Evolutionary conservation across 2,329 filamentous ascomycete genomes (phyloP), one percentile per base, ranked within the genome.

Genomic region (Coniella vitis): DNA sequence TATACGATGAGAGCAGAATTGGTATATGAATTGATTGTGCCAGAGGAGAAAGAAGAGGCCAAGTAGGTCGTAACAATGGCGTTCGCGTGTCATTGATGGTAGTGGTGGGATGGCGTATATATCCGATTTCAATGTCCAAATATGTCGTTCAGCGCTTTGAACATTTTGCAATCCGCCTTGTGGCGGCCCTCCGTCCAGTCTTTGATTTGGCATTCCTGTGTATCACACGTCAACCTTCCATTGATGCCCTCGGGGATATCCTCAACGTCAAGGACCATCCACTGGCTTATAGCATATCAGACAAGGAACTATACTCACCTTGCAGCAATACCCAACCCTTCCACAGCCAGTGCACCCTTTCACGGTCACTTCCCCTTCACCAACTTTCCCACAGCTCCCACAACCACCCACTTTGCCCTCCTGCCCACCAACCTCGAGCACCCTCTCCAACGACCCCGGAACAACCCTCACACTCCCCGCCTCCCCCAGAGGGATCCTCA

Each of bases 251-350:
- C 10, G 25, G 5, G 25, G 25, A 5, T 29, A 29, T 29, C 10
- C 10, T 29, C 25, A 29, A 29, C 10, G 5, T 29, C 25, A 5
- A 29, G 10, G 5, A 29, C n/a, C n/a, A n/a, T n/a, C n/a, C n/a
- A n/a, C 25, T 29, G 25, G 25, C 25, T 29, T 10, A 10, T 10
- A 29, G n/a, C n/a, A n/a, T n/a, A n/a, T n/a, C n/a, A 22, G 5
- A 4, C 12, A 16, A 21, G 19, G 47, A 10, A 53, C 39, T 32
- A 38, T 29, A 59, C 65, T 62, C 47, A 73, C 71, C 67, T 72
- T 72, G 21, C 65, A 61, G 49, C 72, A 75, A 58, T 75, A 75
- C 51, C 60, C 62, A n/a, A 63, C 66, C 53, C 63, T 63, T 20
- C 63, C 64, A 54, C 72, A 75, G 8, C 68, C 70, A 10, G 65